Evolutionary conservation across 2,329 filamentous ascomycete genomes (phyloP), one percentile per base, ranked within the genome.

Genomic region (Biscogniauxia sp.): DNA sequence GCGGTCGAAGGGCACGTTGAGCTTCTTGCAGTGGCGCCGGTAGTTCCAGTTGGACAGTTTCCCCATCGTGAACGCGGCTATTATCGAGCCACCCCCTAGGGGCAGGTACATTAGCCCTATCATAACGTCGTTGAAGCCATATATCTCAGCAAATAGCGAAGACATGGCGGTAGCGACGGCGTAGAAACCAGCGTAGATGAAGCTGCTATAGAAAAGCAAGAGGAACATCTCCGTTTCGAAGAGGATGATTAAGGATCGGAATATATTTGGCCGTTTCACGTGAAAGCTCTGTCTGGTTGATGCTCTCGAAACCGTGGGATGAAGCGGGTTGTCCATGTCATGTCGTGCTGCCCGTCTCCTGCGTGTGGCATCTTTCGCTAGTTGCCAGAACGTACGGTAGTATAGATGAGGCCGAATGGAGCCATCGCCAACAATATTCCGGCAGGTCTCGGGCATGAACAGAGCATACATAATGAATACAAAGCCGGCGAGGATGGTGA

Each of bases 1-100:
- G 59, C 76, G 78, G 41, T 77, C 77, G 61, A 85, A 78, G 0
- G 76, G 70, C n/a, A 88, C 73, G 11, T 80, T 80, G 1, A 80
- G 73, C 1, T 73, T 74, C 11, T 72, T 71, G 19, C 85, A 84
- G 56, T 84, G 77, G 3, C 85, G 80, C 0, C 79, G 75, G 69
- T 85, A 89, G 66, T 87, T 88, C 76, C 80, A 82, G 69, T 89
- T 87, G 4, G 88, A 76, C 3, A 87, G 58, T 26, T 76, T 76
- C 5, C 86, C 83, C 19, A 74, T 72, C 15, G 69, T 62, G 23
- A 73, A 59, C 1, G 74, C 74, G 2, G 76, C 69, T 1, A 75
- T 50, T 17, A 75, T 69, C 52, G 74, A 75, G 4, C 76, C 77
- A 15, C 67, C 68, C 1, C 73, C 76, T 52, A 77, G 71, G 1